These are phyloP conservation scores for Aspergillus sparsus DNA, from an alignment of 495 filamentous ascomycete genomes.

Conservation along the genomic window DNA sequence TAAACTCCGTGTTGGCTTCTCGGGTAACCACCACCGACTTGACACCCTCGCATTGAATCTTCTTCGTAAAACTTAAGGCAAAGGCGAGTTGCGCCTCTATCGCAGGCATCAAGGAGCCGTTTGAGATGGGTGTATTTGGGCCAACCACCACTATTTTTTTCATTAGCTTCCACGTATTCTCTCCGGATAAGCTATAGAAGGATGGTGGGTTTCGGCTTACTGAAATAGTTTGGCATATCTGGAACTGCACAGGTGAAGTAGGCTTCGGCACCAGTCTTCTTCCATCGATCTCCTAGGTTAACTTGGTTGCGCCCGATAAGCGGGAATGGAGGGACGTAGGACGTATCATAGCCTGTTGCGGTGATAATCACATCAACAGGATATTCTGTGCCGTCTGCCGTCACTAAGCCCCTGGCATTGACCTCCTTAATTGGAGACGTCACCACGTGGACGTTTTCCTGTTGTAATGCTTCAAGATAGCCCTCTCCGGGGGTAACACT, in stretches of 20 bases:
- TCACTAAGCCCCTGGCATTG: conserved; percentile 48
- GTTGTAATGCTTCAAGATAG: conserved; percentile 39
- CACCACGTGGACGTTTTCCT: conserved; percentile 52
- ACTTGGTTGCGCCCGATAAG: conserved; percentile 35
- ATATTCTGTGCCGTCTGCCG: conserved; percentile 21
- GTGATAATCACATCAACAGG: conserved; percentile 50
- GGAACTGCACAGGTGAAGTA: background rate
- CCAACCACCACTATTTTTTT: conserved; percentile 1
- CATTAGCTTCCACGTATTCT: background rate
- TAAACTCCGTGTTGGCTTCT: conserved; percentile 3
- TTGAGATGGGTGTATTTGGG: conserved; percentile 9
- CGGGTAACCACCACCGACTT: conserved; percentile 5
- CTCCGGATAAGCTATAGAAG: too few species aligned
- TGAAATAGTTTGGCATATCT: conserved; percentile 11
- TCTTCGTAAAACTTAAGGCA: background rate
- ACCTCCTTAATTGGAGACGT: conserved; percentile 48
- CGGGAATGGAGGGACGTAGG: conserved; percentile 34
- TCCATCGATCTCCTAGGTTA: conserved; percentile 7
- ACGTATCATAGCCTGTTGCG: conserved; percentile 50
- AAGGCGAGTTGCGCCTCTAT: conserved; percentile 1
- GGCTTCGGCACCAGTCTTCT: background rate
- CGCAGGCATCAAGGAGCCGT: conserved; percentile 6
- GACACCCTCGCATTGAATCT: conserved; percentile 9
- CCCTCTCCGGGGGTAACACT: conserved; percentile 31
- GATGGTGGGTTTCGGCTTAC: background rate